Base-by-base conservation (phyloP, 2,329 filamentous ascomycete species). In the Thelonectria olida region DNA sequence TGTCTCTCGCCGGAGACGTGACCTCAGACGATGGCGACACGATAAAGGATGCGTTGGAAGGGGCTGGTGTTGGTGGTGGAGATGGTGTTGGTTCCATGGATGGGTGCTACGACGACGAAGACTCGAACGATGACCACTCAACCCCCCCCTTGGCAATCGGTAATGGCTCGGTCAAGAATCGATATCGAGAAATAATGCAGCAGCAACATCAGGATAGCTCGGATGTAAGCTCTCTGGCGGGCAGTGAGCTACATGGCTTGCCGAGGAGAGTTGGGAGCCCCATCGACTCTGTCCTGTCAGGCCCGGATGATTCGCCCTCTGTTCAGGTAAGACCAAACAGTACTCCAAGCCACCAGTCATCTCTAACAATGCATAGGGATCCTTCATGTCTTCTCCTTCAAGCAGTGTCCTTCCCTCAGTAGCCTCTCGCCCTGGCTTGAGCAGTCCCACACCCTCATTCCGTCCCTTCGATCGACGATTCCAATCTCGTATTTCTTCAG, bases 381-480 rank as follows among this genome's bases (percentile, higher is more conserved):
- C 88, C 23, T 75, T 85, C 36, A 73, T 87, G 55, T 89, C 85
- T 23, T 88, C 92, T 5, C 88, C 89, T n/a, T 86, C 88, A 36
- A 93, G 92, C 77, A 93, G 90, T 71, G 81, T 91, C 36, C 84
- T 93, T 25, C 88, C 89, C 4, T 89, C 90, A 34, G 82, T 90
- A 61, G 88, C 88, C 67, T 90, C 90, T 15, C 85, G 90, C 59
- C 84, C 88, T 19, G 84, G 88, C 62, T 78, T 91, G 38, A 80
- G 79, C 66, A 93, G 90, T 68, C 90, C 92, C 13, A 92, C 91
- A 15, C 92, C 92, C 19, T 93, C 92, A 15, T 91, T 97, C 71
- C 89, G 95, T 72, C 95, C 96, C 5, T 99, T 99, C 76, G 96
- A 99, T 75, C 89, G 93, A 65, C 89, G 96, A 57, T 99, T 99